Conservation (phyloP, 345 rosid species). For the Limnanthes douglasii region DNA sequence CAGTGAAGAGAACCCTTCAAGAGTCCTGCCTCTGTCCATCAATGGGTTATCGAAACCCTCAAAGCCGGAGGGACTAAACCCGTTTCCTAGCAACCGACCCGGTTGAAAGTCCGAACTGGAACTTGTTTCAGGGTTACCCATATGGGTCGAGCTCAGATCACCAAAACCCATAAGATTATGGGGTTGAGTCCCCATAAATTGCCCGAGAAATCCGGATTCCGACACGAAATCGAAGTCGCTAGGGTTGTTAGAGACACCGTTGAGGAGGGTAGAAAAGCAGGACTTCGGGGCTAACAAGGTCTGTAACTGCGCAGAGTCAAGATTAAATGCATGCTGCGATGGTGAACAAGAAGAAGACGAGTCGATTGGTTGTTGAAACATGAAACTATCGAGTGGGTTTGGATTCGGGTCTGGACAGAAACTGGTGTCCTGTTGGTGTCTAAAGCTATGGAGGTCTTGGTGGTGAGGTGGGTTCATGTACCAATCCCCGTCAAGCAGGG, state of each 20-base stretch:
- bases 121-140: conserved; percentile 25
- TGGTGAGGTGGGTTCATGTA: conserved; percentile 24
- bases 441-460: conserved; percentile 27
- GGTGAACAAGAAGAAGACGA: conserved; percentile 63
- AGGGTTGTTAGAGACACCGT: conserved; percentile 25
- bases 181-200: conserved; percentile 20
- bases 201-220: conserved; percentile 26
- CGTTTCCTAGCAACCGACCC: conserved; percentile 20
- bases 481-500: conserved; percentile 65
- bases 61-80: conserved; percentile 21
- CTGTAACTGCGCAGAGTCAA: conserved; percentile 30
- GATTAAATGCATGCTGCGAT: conserved; percentile 35
- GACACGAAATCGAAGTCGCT: conserved; percentile 50
- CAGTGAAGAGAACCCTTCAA: conserved; percentile 38
- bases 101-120: conserved; percentile 32
- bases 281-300: conserved; percentile 22
- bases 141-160: conserved; percentile 13
- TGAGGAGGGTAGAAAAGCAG: conserved; percentile 24
- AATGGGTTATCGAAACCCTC: conserved; percentile 40
- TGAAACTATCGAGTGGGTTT: conserved; percentile 21
- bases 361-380: conserved; percentile 37
- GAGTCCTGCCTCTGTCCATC: conserved; percentile 27
- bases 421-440: conserved; percentile 30
- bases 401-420: conserved; percentile 23
- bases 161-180: conserved; percentile 26